phyloP scores from a whole-genome alignment of 75 land plant species.

The Adiantum capillusveneris region DNA sequence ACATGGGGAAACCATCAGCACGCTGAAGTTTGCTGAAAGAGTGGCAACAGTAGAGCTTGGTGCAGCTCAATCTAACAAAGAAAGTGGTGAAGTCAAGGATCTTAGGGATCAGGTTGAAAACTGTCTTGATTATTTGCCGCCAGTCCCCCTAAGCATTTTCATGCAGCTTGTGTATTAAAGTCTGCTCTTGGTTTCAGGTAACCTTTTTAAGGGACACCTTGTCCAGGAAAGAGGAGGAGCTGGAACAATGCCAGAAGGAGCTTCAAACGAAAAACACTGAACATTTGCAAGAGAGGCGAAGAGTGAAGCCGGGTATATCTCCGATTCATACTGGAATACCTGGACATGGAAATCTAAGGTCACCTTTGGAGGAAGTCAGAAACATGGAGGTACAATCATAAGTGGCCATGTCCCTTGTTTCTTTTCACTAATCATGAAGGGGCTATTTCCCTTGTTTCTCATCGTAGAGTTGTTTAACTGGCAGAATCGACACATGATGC shows the following conservation, averaged over 20 bases:
- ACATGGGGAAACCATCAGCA: slow-evolving; percentile 87
- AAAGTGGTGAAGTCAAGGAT: slow-evolving; percentile 11
- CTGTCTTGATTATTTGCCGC: neutral
- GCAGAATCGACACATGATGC: too few species aligned
- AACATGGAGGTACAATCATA: neutral
- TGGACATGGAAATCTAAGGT: neutral
- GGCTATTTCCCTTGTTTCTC: too few species aligned
- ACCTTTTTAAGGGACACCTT: slow-evolving; percentile 50
- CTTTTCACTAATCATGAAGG: too few species aligned
- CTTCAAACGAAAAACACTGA: neutral
- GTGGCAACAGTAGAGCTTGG: slow-evolving; percentile 82
- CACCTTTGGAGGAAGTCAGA: neutral
- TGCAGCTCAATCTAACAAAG: slow-evolving; percentile 12
- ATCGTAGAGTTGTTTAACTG: too few species aligned
- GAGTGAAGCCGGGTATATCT: neutral
- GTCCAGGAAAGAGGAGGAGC: slow-evolving; percentile 49
- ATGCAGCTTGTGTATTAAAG: too few species aligned
- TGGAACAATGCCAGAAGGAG: slow-evolving; percentile 13
- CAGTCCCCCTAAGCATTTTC: too few species aligned
- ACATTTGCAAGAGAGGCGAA: neutral
- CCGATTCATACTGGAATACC: neutral
- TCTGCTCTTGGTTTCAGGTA: slow-evolving; percentile 32
- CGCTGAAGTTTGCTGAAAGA: slow-evolving; percentile 96
- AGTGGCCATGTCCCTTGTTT: too few species aligned
- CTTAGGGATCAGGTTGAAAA: slow-evolving; percentile 18